phyloP scores from a whole-genome alignment of 257 asterid species.

The Cruciata laevipes region DNA sequence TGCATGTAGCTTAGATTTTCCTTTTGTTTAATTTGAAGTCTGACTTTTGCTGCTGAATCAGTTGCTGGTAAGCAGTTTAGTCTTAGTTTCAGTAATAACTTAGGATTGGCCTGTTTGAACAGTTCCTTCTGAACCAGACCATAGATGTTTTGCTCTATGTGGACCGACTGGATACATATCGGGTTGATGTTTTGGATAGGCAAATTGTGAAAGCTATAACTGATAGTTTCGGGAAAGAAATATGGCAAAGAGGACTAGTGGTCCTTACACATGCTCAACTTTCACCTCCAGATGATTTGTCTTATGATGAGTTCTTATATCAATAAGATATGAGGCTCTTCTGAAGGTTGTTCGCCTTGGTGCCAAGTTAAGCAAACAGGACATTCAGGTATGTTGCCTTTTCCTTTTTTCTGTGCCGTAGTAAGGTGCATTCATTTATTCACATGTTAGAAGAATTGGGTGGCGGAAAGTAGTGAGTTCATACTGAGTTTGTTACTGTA shows the following conservation, averaged over 20 bases:
- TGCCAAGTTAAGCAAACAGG: slow-evolving; percentile 58
- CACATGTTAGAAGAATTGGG: background rate
- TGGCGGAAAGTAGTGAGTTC: background rate
- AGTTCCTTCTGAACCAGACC: slow-evolving; percentile 86
- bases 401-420: background rate
- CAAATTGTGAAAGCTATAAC: slow-evolving; percentile 86
- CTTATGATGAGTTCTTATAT: slow-evolving; percentile 66
- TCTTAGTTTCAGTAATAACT: background rate
- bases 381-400: slow-evolving; percentile 35
- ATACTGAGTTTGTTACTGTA: slow-evolving; percentile 1
- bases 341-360: slow-evolving; percentile 72
- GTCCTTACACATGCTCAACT: slow-evolving; percentile 97
- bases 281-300: slow-evolving; percentile 94
- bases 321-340: slow-evolving; percentile 81
- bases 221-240: slow-evolving; percentile 70
- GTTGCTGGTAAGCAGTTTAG: background rate
- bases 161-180: slow-evolving; percentile 92
- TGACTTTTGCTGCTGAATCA: background rate
- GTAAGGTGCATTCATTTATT: background rate
- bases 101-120: slow-evolving; percentile 25
- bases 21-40: background rate
- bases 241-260: slow-evolving; percentile 75
- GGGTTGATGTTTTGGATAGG: slow-evolving; percentile 90
- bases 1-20: background rate
- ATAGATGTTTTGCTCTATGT: slow-evolving; percentile 92